Evolutionary conservation across 2,329 filamentous ascomycete species (phyloP).

Genomic region (Stemphylium lycopersici): DNA sequence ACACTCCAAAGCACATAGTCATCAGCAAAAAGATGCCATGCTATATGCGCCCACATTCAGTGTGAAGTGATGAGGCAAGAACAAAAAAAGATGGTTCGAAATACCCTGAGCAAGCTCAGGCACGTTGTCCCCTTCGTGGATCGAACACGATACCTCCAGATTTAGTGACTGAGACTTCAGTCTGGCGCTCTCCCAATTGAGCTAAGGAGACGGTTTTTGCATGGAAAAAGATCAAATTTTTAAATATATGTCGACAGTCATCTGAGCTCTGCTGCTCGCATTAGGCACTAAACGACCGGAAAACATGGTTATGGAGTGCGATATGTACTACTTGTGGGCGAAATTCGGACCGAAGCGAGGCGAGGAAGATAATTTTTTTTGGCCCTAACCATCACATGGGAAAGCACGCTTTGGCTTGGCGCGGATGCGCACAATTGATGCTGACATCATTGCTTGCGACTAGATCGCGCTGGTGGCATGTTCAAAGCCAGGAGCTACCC

Average conservation of each 20-base stretch:
- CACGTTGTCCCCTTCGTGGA: constrained; percentile 38
- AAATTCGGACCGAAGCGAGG: not conserved
- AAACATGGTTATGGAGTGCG: no score
- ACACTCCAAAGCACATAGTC: no score
- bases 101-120: constrained; percentile 14
- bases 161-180: constrained; percentile 40
- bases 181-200: constrained; percentile 43
- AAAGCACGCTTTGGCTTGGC: constrained; percentile 19
- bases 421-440: constrained; percentile 9
- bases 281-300: no score
- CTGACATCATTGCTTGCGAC: constrained; percentile 22
- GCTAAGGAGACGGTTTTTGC: constrained; percentile 32
- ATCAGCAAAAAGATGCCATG: no score
- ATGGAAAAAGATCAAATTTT: not conserved
- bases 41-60: no score
- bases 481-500: not conserved
- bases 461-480: not conserved
- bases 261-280: no score
- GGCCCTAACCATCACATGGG: not conserved
- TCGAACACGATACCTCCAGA: constrained; percentile 42
- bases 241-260: no score
- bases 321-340: no score
- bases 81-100: constrained; percentile 23
- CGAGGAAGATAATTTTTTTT: not conserved
- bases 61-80: no score